A percentile compares a stretch with the other conserved stretches of the same genome.
These are phyloP conservation scores for Gossypium arboreum DNA, from an alignment of 345 rosid genomes.

Conservation along the genomic window DNA sequence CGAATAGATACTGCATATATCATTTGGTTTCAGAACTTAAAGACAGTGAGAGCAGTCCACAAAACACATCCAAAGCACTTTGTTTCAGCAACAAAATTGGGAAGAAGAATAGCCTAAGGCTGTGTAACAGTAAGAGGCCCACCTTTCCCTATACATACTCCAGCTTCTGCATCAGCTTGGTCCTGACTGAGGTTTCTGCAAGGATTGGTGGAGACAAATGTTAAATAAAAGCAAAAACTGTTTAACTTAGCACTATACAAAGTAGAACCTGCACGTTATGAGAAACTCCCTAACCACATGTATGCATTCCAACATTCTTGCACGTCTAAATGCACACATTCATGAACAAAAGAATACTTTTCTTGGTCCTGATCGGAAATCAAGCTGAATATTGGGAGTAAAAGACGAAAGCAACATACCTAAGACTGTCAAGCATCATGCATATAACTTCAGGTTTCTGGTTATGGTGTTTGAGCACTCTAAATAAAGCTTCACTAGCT, in stretches of 20 bases:
- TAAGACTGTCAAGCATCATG: constrained; percentile 69
- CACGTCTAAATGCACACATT: not conserved
- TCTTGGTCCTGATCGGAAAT: not conserved
- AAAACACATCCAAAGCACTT: not conserved
- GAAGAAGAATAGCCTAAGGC: not conserved
- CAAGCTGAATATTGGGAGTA: not conserved
- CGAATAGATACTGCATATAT: not conserved
- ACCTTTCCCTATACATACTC: constrained; percentile 39
- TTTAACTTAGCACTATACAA: not conserved
- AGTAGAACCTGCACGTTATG: not conserved
- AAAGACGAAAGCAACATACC: constrained; percentile 39
- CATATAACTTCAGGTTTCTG: constrained; percentile 61
- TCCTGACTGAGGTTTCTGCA: constrained; percentile 49
- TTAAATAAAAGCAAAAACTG: not conserved
- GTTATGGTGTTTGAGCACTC: constrained; percentile 54
- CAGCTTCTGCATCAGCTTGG: constrained; percentile 35
- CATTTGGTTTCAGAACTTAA: constrained; percentile 6
- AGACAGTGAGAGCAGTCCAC: not conserved
- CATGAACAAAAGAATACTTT: constrained; percentile 2
- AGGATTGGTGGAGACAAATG: constrained; percentile 9
- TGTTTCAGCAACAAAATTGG: not conserved
- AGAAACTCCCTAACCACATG: not conserved
- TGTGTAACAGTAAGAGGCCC: constrained; percentile 14
- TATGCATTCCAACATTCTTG: constrained; percentile 1
- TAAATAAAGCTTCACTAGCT: constrained; percentile 51